A percentile compares a stretch with the other conserved stretches of the same genome.
Conservation (phyloP, 176 grass and related monocot genomes). For the Musa itinerans region DNA sequence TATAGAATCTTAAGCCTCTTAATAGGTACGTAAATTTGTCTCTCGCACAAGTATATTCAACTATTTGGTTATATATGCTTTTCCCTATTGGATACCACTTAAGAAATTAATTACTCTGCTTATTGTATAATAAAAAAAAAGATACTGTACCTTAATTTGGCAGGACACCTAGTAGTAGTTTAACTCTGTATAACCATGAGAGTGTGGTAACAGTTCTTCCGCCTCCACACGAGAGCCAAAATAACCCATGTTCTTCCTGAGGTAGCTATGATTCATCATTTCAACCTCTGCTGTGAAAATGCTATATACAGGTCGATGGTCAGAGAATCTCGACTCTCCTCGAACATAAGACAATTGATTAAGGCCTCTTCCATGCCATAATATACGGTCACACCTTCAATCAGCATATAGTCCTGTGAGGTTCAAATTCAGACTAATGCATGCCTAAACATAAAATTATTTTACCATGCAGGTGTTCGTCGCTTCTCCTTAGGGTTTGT, state of each 20-base stretch:
- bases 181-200: slow-evolving; percentile 64
- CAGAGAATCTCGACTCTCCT: slow-evolving; percentile 82
- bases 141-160: neutral
- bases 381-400: slow-evolving; percentile 85
- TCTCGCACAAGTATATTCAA: neutral
- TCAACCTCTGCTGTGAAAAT: slow-evolving; percentile 82
- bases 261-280: slow-evolving; percentile 48
- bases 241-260: slow-evolving; percentile 35
- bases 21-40: no score
- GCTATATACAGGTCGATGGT: slow-evolving; percentile 83
- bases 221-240: slow-evolving; percentile 59
- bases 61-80: no score
- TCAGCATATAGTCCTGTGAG: slow-evolving; percentile 13
- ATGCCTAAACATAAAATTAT: neutral
- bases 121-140: neutral
- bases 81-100: neutral
- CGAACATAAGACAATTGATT: slow-evolving; percentile 76
- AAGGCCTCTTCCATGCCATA: slow-evolving; percentile 79
- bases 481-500: slow-evolving; percentile 66
- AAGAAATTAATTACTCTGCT: neutral
- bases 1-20: no score
- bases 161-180: slow-evolving; percentile 48
- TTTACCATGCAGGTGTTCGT: slow-evolving; percentile 87
- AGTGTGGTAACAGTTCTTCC: slow-evolving; percentile 56
- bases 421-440: neutral